Evolutionary conservation across 2,329 filamentous ascomycete genomes (phyloP), one percentile per base, ranked within the genome.

Genomic region (Cladosporium sphaerospermum): DNA sequence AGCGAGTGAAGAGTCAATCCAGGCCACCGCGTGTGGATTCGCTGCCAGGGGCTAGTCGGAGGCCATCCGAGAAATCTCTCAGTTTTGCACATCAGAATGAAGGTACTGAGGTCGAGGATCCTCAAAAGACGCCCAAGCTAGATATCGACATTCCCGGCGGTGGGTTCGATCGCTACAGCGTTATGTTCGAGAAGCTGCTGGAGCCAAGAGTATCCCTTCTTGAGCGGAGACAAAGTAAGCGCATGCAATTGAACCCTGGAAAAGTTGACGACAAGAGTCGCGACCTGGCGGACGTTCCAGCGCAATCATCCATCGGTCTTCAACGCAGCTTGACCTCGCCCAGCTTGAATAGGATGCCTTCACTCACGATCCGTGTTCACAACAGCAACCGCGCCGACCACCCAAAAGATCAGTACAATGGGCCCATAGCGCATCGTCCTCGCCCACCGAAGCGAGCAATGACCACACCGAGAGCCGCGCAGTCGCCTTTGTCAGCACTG

Each of bases 151-250:
- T 96, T 54, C 91, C 92, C 1, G 80, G 81, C 46, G 78, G 88
- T 52, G 82, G 86, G 57, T 56, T 97, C 78, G 92, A 96, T 67
- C 78, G 92, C 45, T 97, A 96, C 62, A 96, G 90, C 61, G 81
- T 96, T 59, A 96, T 96, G 91, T 96, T 97, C 65, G 83, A 85
- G 52, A 81, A 80, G 36, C 76, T 96, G 6, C 73, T 96, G 23
- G 79, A 81, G 56, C 67, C 56, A 4, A 62, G 58, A 43, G 58
- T 58, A 32, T 64, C 66, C 3, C 44, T 69, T 3, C 53, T 65
- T 16, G 67, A 68, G 37, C 54, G 67, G 34, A 46, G 67, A 23
- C 62, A 65, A 39, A 67, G 64, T 37, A 53, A 53, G 36, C 51
- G 51, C 11, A 23, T 36, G 34, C 45, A 39, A 11, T 34, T 39